phyloP scores from a whole-genome alignment of 2,329 filamentous ascomycete genomes.

The Sclerotinia glacialis region DNA sequence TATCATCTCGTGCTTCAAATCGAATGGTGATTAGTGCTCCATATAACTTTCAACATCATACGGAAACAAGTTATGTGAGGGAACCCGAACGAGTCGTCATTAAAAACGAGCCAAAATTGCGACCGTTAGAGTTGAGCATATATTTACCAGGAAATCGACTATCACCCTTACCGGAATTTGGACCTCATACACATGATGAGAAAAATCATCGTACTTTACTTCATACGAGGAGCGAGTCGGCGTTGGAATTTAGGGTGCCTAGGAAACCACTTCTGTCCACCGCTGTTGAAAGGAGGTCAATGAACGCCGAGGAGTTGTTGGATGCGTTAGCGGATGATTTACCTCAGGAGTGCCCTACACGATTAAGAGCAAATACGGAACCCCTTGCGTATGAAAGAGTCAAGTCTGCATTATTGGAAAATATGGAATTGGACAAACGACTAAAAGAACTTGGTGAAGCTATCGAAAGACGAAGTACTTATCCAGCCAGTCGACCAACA shows the following conservation, averaged over 20 bases:
- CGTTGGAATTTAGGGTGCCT: conserved; percentile 35
- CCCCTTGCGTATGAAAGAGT: conserved; percentile 38
- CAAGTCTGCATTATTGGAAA: conserved; percentile 38
- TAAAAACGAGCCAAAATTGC: conserved; percentile 42
- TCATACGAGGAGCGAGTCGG: conserved; percentile 36
- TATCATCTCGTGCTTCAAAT: conserved; percentile 42
- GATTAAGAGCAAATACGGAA: conserved; percentile 35
- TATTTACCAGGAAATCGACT: conserved; percentile 47
- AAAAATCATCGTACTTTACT: conserved; percentile 21
- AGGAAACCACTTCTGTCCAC: conserved; percentile 37
- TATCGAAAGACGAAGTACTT: conserved; percentile 54
- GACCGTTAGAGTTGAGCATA: conserved; percentile 57
- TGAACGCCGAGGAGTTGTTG: conserved; percentile 34
- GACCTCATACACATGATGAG: conserved; percentile 33
- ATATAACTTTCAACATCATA: conserved; percentile 22
- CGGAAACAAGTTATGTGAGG: conserved; percentile 17
- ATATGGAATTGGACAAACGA: conserved; percentile 55
- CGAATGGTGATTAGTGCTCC: conserved; percentile 21
- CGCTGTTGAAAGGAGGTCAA: conserved; percentile 31
- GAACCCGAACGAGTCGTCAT: conserved; percentile 42
- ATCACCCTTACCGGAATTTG: conserved; percentile 57
- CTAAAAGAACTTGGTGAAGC: conserved; percentile 59
- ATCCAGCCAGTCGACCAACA: conserved; percentile 41
- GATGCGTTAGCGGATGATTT: conserved; percentile 31
- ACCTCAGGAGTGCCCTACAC: conserved; percentile 32